Evolutionary conservation across 2,329 filamentous ascomycete species (phyloP).

Genomic region (Exophiala xenobiotica): DNA sequence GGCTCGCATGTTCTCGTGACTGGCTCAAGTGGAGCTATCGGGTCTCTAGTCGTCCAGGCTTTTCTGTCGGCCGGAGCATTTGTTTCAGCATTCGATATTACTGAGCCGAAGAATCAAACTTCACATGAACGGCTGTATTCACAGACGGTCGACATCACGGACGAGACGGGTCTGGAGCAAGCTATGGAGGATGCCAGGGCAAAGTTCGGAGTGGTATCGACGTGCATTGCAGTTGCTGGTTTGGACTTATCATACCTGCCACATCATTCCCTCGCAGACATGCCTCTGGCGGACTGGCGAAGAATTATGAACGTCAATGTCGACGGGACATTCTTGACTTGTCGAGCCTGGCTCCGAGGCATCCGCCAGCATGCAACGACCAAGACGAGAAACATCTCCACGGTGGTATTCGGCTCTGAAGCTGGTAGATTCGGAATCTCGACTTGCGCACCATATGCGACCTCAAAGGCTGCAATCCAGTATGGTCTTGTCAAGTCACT

Average conservation of each 20-base stretch:
- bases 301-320: slow-evolving; percentile 46
- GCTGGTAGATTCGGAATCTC: slow-evolving; percentile 46
- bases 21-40: slow-evolving; percentile 44
- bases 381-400: slow-evolving; percentile 38
- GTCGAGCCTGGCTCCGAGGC: slow-evolving; percentile 43
- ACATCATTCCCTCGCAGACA: slow-evolving; percentile 41
- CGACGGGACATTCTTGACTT: slow-evolving; percentile 45
- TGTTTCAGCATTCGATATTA: slow-evolving; percentile 42
- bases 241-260: slow-evolving; percentile 45
- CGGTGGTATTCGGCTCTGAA: slow-evolving; percentile 49
- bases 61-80: slow-evolving; percentile 45
- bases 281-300: slow-evolving; percentile 41
- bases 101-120: slow-evolving; percentile 13
- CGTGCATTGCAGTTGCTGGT: slow-evolving; percentile 43
- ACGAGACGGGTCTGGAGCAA: slow-evolving; percentile 35
- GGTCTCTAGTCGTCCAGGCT: slow-evolving; percentile 39
- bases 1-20: slow-evolving; percentile 43
- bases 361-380: slow-evolving; percentile 31
- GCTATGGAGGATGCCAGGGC: slow-evolving; percentile 38
- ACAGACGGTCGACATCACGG: slow-evolving; percentile 37
- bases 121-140: slow-evolving; percentile 27
- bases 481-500: slow-evolving; percentile 44
- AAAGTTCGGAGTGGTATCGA: slow-evolving; percentile 39
- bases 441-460: slow-evolving; percentile 46
- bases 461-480: slow-evolving; percentile 49